Evolutionary conservation across 306 rosid genomes (phyloP).

Genomic region (Vicia sativa): DNA sequence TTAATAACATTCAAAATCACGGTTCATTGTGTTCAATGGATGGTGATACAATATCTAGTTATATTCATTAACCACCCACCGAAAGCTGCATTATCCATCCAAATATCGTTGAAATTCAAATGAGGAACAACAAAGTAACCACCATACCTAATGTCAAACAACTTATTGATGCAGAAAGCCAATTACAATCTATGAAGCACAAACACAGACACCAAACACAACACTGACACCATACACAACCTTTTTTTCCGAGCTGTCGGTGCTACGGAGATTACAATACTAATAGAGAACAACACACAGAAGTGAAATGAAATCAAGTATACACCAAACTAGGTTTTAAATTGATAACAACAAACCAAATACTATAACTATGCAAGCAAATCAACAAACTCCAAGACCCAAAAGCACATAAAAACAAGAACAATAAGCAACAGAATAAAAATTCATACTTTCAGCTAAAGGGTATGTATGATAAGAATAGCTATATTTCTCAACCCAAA

Average conservation of each 20-base stretch:
- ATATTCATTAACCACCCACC: background rate
- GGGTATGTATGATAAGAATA: slow-evolving; percentile 18
- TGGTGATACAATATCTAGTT: background rate
- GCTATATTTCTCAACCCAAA: slow-evolving; percentile 2
- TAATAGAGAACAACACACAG: slow-evolving; percentile 24
- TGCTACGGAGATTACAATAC: background rate
- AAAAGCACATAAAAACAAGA: background rate
- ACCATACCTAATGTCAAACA: slow-evolving; percentile 9
- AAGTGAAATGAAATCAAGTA: slow-evolving; percentile 1
- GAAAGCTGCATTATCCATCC: background rate
- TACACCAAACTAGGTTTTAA: background rate
- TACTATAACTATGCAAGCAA: slow-evolving; percentile 21
- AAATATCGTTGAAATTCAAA: background rate
- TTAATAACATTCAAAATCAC: background rate
- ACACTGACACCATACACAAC: no score
- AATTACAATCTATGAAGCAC: background rate
- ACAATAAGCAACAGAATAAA: slow-evolving; percentile 6
- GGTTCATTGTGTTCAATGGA: background rate
- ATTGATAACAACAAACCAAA: slow-evolving; percentile 6
- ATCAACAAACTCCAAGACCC: background rate
- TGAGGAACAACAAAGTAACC: background rate
- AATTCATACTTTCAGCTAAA: slow-evolving; percentile 5
- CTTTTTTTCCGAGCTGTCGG: no score
- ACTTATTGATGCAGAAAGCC: slow-evolving; percentile 21
- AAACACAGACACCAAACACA: no score